Percentiles rank a stretch among this genome's conserved stretches.
Conservation (phyloP, 1,284 basidiomycete species). For the Rhodotorula sp. region DNA sequence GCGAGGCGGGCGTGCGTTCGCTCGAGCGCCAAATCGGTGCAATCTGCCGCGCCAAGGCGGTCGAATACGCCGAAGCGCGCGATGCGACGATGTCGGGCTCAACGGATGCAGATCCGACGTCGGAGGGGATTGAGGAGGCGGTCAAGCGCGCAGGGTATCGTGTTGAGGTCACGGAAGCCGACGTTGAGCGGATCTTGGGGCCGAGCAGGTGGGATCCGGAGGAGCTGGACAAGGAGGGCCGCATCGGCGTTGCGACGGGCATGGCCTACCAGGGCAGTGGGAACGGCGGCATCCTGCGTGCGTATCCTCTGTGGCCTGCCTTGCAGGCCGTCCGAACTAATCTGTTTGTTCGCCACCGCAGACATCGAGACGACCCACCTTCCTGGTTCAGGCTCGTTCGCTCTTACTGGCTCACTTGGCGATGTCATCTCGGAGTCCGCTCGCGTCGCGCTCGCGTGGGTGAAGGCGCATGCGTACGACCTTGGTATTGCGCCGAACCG, state of each 20-base stretch:
- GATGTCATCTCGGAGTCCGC: conserved; percentile 88
- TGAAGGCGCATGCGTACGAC: conserved; percentile 76
- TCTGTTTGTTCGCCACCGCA: not conserved
- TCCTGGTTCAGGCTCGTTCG: conserved; percentile 40
- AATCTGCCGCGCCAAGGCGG: conserved; percentile 81
- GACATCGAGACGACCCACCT: conserved; percentile 42
- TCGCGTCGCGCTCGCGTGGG: conserved; percentile 65
- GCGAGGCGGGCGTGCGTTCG: conserved; percentile 87
- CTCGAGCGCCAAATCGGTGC: conserved; percentile 84
- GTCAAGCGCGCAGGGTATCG: conserved; percentile 58
- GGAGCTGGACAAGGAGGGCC: conserved; percentile 65
- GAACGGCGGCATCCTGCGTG: conserved; percentile 74
- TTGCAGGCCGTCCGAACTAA: not conserved
- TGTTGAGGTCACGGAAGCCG: conserved; percentile 64
- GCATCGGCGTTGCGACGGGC: conserved; percentile 75
- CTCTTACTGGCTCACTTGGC: conserved; percentile 49
- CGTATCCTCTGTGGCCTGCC: not conserved
- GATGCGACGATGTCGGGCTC: conserved; percentile 51
- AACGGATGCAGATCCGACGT: too few relatives aligned
- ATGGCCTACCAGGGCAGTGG: conserved; percentile 85
- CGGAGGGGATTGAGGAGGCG: not conserved
- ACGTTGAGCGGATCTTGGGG: conserved; percentile 83
- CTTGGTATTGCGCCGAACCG: conserved; percentile 60
- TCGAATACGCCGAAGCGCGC: conserved; percentile 76
- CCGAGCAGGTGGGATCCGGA: conserved; percentile 77